Percentiles rank a stretch among this genome's conserved stretches.
Conservation (phyloP, 306 rosid genomes). For the Sindora glabra region DNA sequence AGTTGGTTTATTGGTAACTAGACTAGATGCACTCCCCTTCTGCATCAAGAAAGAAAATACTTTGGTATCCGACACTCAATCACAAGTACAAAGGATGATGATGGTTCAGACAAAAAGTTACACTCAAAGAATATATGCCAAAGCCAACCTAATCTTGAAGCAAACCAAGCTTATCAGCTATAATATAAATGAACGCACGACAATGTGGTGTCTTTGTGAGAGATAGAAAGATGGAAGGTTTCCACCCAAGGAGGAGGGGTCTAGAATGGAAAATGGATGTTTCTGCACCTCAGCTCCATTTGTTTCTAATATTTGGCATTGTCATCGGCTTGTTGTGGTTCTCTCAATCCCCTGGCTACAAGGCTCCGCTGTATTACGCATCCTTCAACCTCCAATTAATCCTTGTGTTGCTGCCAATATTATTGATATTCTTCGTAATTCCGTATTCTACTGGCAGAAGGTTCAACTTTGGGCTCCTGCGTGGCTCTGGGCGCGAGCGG, state of each 20-base stretch:
- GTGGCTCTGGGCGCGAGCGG: neutral
- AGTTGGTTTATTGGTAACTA: too few species aligned
- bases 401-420: constrained; percentile 39
- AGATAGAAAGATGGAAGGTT: constrained; percentile 51
- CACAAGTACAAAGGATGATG: constrained; percentile 20
- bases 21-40: neutral
- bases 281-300: constrained; percentile 51
- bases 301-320: constrained; percentile 54
- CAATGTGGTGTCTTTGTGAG: neutral
- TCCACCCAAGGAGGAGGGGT: constrained; percentile 48
- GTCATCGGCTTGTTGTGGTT: constrained; percentile 56
- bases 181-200: neutral
- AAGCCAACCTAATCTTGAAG: constrained; percentile 21
- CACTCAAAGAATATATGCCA: constrained; percentile 88
- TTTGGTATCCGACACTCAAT: constrained; percentile 26
- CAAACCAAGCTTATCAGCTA: constrained; percentile 13
- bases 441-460: constrained; percentile 30
- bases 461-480: constrained; percentile 21
- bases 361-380: constrained; percentile 30
- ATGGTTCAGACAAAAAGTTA: constrained; percentile 16
- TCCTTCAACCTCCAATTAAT: constrained; percentile 40
- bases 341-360: constrained; percentile 40
- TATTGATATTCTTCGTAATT: constrained; percentile 37
- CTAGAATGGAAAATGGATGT: constrained; percentile 62
- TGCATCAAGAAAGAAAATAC: constrained; percentile 17